Percentiles rank a stretch among this genome's conserved stretches.
These are phyloP conservation scores for Capsicum rhomboideum DNA, from an alignment of 257 asterid genomes.

Conservation along the genomic window DNA sequence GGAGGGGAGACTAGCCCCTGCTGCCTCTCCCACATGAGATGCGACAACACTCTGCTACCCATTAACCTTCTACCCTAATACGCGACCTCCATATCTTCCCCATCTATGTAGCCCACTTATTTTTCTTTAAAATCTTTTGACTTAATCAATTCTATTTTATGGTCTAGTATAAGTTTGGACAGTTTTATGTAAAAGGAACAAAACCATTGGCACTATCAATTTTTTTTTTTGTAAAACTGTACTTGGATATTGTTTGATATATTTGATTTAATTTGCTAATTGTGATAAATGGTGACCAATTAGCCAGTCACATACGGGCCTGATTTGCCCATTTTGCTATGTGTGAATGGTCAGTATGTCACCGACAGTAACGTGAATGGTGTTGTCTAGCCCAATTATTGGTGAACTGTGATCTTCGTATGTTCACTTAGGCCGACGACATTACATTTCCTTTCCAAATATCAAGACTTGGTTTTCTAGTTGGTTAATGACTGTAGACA, in stretches of 20 bases:
- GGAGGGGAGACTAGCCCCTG: no score
- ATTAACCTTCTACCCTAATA: no score
- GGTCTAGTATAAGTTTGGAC: background rate
- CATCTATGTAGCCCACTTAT: no score
- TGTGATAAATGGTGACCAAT: constrained; percentile 29
- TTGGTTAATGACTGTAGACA: background rate
- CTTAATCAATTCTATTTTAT: background rate
- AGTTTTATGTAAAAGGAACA: background rate
- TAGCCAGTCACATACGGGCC: constrained; percentile 27
- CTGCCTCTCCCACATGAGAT: no score
- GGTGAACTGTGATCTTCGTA: constrained; percentile 5
- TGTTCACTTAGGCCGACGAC: constrained; percentile 14
- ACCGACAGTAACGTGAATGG: constrained; percentile 25
- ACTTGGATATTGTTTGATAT: background rate
- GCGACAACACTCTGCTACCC: no score
- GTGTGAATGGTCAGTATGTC: constrained; percentile 49
- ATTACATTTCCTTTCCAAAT: constrained; percentile 10
- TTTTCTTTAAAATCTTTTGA: no score
- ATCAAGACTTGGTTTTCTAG: background rate
- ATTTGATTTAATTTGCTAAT: background rate
- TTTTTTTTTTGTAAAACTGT: background rate
- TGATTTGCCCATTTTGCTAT: constrained; percentile 7
- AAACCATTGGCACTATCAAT: background rate
- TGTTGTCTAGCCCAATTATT: constrained; percentile 12
- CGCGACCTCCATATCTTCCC: no score